Conservation (phyloP, 1,284 basidiomycete genomes). For the Cutaneotrichosporon sp. region DNA sequence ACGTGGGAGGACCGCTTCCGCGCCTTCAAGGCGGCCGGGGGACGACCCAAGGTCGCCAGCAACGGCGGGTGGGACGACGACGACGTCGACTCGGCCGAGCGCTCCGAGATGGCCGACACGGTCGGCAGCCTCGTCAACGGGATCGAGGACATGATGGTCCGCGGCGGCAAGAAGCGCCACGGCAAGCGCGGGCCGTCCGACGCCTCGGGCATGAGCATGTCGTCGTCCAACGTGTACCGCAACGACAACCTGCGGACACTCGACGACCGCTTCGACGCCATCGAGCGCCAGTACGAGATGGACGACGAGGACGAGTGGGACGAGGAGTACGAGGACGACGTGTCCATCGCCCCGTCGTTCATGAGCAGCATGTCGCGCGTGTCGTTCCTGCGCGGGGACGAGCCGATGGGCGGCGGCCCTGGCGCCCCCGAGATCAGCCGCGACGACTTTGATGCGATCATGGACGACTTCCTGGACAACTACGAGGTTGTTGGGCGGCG, state of each 20-base stretch:
- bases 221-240: conserved; percentile 91
- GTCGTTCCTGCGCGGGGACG: conserved; percentile 24
- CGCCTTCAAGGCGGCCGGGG: conserved; percentile 63
- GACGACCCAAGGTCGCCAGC: conserved; percentile 41
- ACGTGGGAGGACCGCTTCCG: conserved; percentile 76
- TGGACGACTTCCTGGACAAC: conserved; percentile 91
- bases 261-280: conserved; percentile 89
- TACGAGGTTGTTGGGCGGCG: conserved; percentile 87
- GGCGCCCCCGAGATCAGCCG: conserved; percentile 67
- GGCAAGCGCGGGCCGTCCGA: conserved; percentile 69
- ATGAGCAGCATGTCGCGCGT: conserved; percentile 41
- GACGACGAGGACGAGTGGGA: conserved; percentile 59
- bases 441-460: conserved; percentile 85
- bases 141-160: conserved; percentile 61
- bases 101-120: conserved; percentile 79
- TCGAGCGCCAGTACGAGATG: conserved; percentile 74
- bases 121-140: conserved; percentile 68
- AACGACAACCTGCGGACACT: conserved; percentile 84
- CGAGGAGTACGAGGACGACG: conserved; percentile 52
- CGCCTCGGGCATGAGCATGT: conserved; percentile 94
- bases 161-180: conserved; percentile 72
- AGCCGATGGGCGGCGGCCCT: conserved; percentile 49
- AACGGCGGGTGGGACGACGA: conserved; percentile 25
- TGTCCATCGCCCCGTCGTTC: conserved; percentile 44
- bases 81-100: conserved; percentile 40